A percentile compares a stretch with the other conserved stretches of the same genome.
phyloP scores from a whole-genome alignment of 2,329 filamentous ascomycete species.

The Didymella keratinophila region DNA sequence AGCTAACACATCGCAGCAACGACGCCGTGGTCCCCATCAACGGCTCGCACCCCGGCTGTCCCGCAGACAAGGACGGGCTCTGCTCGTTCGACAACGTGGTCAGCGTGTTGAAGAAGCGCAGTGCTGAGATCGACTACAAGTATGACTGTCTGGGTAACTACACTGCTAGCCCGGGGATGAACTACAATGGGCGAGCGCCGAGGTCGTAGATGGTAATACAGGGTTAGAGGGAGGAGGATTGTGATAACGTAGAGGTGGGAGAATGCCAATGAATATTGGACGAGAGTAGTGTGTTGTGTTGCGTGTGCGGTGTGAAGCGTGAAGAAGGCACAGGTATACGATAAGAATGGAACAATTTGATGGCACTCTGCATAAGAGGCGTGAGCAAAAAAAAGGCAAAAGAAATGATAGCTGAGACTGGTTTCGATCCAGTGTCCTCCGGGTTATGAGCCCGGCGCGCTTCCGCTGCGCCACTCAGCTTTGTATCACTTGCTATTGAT shows the following conservation, averaged over 20 bases:
- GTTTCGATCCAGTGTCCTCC: slow-evolving; percentile 41
- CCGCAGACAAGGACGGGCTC: slow-evolving; percentile 32
- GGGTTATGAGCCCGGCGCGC: slow-evolving; percentile 47
- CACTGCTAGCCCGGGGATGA: slow-evolving; percentile 30
- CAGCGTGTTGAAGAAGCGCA: slow-evolving; percentile 37
- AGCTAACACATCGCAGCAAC: slow-evolving; percentile 24
- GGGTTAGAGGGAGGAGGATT: too few species aligned
- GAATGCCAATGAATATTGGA: too few species aligned
- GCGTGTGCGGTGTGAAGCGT: background rate
- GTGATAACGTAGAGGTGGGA: too few species aligned
- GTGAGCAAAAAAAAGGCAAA: slow-evolving; percentile 16
- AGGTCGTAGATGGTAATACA: slow-evolving; percentile 4
- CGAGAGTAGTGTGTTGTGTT: too few species aligned
- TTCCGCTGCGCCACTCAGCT: slow-evolving; percentile 44
- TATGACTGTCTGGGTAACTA: slow-evolving; percentile 45
- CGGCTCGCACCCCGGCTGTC: slow-evolving; percentile 36
- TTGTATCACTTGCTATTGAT: background rate
- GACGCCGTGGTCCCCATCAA: slow-evolving; percentile 41
- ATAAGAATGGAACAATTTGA: too few species aligned
- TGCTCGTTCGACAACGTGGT: slow-evolving; percentile 43
- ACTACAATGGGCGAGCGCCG: slow-evolving; percentile 44
- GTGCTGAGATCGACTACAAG: slow-evolving; percentile 38
- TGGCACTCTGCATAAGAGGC: too few species aligned
- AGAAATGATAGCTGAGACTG: slow-evolving; percentile 26
- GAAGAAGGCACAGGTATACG: too few species aligned